Percentiles rank a stretch among this genome's conserved stretches.
Conservation (phyloP, 768 basidiomycete genomes). For the Russula foetens region DNA sequence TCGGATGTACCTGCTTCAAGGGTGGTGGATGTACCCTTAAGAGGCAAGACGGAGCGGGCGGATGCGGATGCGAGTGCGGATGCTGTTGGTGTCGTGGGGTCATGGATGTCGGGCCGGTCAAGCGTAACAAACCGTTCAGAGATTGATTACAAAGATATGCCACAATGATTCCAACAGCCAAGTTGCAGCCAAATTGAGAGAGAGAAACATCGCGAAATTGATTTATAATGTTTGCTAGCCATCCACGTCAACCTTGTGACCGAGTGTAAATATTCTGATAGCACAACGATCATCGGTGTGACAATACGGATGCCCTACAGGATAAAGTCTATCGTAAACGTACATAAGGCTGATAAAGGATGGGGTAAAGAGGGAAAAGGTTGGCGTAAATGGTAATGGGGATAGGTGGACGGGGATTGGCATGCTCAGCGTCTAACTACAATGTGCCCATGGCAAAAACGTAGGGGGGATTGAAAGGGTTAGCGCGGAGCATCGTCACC, state of each 20-base stretch:
- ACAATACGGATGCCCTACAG: neutral
- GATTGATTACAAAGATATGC: neutral
- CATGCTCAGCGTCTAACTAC: neutral
- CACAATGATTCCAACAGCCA: neutral
- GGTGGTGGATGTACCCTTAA: neutral
- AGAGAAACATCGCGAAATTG: neutral
- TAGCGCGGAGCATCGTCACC: slow-evolving; percentile 15
- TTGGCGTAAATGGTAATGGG: neutral
- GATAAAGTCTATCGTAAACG: slow-evolving; percentile 3
- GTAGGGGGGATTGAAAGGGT: neutral
- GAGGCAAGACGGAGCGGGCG: neutral
- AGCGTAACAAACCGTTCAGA: neutral
- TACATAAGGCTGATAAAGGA: slow-evolving; percentile 6
- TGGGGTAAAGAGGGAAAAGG: neutral
- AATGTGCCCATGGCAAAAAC: neutral
- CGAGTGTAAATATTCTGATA: neutral
- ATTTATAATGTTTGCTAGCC: neutral
- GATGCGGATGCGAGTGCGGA: neutral
- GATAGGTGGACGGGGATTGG: neutral
- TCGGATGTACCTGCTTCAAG: neutral
- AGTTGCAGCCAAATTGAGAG: no score
- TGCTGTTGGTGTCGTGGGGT: neutral
- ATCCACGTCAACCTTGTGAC: neutral
- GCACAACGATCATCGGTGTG: neutral
- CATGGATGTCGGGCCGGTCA: slow-evolving; percentile 11